These are phyloP conservation scores for Acrocalymma vagum DNA, from an alignment of 2,329 filamentous ascomycete species.

Conservation along the genomic window DNA sequence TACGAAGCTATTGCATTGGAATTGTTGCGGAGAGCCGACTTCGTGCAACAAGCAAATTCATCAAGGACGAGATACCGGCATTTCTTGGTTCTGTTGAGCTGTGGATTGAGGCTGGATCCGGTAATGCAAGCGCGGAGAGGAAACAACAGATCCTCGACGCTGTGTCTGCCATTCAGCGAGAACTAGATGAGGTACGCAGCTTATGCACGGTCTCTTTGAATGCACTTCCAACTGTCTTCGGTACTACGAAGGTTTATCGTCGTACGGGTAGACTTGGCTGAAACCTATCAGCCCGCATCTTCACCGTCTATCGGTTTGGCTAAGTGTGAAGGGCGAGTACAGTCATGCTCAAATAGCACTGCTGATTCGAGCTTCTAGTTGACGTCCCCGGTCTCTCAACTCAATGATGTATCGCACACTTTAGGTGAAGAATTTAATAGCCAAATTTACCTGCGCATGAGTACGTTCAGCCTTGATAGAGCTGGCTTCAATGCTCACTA, in stretches of 20 bases:
- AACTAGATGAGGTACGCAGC: slow-evolving; percentile 41
- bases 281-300: not conserved
- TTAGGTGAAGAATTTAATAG: slow-evolving; percentile 16
- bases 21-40: slow-evolving; percentile 56
- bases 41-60: slow-evolving; percentile 46
- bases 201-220: not conserved
- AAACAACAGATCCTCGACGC: slow-evolving; percentile 43
- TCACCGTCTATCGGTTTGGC: not conserved
- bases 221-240: not conserved
- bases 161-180: slow-evolving; percentile 43
- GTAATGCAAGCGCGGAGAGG: slow-evolving; percentile 47
- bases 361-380: slow-evolving; percentile 23
- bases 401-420: slow-evolving; percentile 13
- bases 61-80: slow-evolving; percentile 52
- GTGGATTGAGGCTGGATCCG: slow-evolving; percentile 56
- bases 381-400: slow-evolving; percentile 22
- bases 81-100: slow-evolving; percentile 52
- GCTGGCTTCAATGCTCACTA: slow-evolving; percentile 9
- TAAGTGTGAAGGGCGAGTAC: slow-evolving; percentile 1
- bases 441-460: slow-evolving; percentile 16
- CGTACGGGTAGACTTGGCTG: not conserved
- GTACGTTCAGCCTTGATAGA: slow-evolving; percentile 8
- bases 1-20: slow-evolving; percentile 56
- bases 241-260: slow-evolving; percentile 1
- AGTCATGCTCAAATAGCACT: not conserved